phyloP scores from a whole-genome alignment of 2,329 filamentous ascomycete genomes.

The Dothideomycetes sp. region DNA sequence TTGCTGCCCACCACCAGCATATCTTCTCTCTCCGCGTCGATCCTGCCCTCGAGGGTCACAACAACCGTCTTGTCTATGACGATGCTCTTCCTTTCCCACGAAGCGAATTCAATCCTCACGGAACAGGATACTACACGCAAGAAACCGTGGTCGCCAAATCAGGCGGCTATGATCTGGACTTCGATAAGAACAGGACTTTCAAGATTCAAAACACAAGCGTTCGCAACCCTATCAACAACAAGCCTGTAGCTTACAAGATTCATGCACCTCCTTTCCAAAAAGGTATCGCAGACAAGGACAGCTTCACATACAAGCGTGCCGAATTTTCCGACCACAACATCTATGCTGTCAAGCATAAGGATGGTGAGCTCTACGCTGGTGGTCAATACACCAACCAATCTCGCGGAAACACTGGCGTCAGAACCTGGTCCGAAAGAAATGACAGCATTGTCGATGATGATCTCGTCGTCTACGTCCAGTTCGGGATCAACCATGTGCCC shows the following conservation, averaged over 20 bases:
- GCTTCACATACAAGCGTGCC: conserved; percentile 46
- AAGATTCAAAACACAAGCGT: conserved; percentile 37
- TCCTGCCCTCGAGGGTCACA: conserved; percentile 34
- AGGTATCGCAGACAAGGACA: conserved; percentile 40
- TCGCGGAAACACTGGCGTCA: conserved; percentile 36
- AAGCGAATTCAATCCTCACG: conserved; percentile 43
- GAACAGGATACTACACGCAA: conserved; percentile 36
- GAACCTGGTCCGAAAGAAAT: conserved; percentile 38
- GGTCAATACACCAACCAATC: conserved; percentile 53
- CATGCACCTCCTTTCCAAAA: conserved; percentile 38
- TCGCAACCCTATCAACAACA: conserved; percentile 35
- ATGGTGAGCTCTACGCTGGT: conserved; percentile 49
- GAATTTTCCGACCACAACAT: conserved; percentile 49
- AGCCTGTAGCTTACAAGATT: conserved; percentile 40
- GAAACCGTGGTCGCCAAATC: conserved; percentile 39
- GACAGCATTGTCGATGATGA: conserved; percentile 45
- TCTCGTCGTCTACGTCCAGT: conserved; percentile 46
- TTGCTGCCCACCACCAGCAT: conserved; percentile 64
- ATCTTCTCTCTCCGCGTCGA: conserved; percentile 51
- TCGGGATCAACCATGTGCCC: conserved; percentile 41
- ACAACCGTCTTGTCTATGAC: conserved; percentile 38
- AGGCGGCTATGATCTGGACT: conserved; percentile 38
- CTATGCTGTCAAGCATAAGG: conserved; percentile 46
- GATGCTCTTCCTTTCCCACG: conserved; percentile 50
- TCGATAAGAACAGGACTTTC: conserved; percentile 33